Base-by-base conservation (phyloP, 495 filamentous ascomycete genomes). In the Tuber brumale region DNA sequence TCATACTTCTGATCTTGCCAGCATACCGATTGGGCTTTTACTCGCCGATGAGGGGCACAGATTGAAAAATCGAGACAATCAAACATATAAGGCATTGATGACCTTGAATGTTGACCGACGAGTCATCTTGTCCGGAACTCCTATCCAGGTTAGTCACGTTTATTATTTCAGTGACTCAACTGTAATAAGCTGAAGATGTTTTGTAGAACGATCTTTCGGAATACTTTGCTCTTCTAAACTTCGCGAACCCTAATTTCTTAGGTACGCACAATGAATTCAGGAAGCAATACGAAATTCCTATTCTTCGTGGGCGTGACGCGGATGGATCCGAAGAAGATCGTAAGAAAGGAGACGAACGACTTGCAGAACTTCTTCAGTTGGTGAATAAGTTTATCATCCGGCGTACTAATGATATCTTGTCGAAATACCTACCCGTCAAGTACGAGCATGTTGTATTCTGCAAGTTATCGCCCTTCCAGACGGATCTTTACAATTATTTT, bases 391-490 rank as follows among this genome's bases (percentile, higher is more conserved):
- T 98, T 86, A 97, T 99, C 84, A 99, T 99, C 82, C 92, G 95
- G 69, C 90, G 95, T 42, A 98, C 95, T 0, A 99, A 99, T 87
- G 95, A 99, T 82, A 95, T 99, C 73, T 86, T 99, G 31, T 97
- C 95, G 57, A 98, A 99, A 83, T 99, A 99, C 84, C 88, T 99
- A 70, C 96, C 95, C 3, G 90, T 98, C 85, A 99, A 99, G 85
- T 99, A 99, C 85, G 95, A 99, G 82, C 95, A 99, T 84, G 95
- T 99, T 43, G 96, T 99, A n/a, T 99, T 99, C 86, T 99, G 95
- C 87, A 97, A 96, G 81, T 88, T 97, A 45, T 91, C 94, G 37
- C 91, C 92, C 0, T 98, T 99, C 85, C 95, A 99, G 83, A 86
- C 94, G 69, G 92, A 91, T 76, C 87, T 99, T 10, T 99, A 99